Evolutionary conservation across 257 asterid genomes (phyloP).

Genomic region (Ilex asprella): DNA sequence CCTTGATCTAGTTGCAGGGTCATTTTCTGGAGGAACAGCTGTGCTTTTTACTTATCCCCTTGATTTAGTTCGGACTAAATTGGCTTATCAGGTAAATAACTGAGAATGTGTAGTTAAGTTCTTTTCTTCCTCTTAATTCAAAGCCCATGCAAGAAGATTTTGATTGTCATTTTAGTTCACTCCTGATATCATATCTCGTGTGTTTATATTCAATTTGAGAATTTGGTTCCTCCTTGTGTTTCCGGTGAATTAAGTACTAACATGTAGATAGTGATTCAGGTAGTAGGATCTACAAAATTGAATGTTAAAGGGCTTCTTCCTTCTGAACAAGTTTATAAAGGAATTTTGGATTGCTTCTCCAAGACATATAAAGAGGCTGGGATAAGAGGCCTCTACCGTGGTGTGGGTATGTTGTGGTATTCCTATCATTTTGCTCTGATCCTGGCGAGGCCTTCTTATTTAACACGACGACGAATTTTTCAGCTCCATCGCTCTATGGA

Average conservation of each 20-base stretch:
- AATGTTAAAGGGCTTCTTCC: conserved; percentile 30
- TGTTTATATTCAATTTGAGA: too few species aligned
- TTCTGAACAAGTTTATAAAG: conserved; percentile 52
- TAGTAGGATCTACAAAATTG: conserved; percentile 48
- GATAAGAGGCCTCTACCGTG: conserved; percentile 74
- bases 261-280: conserved; percentile 33
- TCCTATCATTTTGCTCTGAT: conserved; percentile 3
- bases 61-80: conserved; percentile 84
- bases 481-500: conserved; percentile 94
- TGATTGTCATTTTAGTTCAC: too few species aligned
- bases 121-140: not conserved
- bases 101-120: not conserved
- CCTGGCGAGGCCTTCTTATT: conserved; percentile 8
- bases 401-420: conserved; percentile 57
- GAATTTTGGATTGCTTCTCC: conserved; percentile 80
- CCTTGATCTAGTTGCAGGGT: conserved; percentile 89
- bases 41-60: conserved; percentile 92
- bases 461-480: conserved; percentile 5
- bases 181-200: too few species aligned
- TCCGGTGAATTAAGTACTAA: conserved; percentile 17
- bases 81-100: conserved; percentile 85
- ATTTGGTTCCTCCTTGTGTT: not conserved
- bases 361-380: conserved; percentile 79
- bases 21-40: conserved; percentile 97
- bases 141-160: too few species aligned